Percentiles rank a stretch among this genome's conserved stretches.
phyloP scores from a whole-genome alignment of 179 eudicot species.

The Silene coronaria region DNA sequence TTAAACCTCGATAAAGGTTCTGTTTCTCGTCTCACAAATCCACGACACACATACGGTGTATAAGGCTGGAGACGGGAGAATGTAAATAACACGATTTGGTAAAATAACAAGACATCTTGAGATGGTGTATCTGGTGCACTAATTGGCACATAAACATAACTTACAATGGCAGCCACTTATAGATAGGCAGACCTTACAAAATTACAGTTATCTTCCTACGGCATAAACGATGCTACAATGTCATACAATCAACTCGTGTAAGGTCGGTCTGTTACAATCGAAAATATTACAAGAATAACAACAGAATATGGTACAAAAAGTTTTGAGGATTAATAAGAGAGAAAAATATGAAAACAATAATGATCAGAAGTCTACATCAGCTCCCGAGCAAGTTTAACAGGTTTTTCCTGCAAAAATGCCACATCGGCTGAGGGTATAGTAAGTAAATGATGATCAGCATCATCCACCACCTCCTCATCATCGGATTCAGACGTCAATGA shows the following conservation, averaged over 20 bases:
- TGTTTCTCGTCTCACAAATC: too few relatives aligned
- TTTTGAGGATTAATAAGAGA: not conserved
- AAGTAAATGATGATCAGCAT: constrained; percentile 49
- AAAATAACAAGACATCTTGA: too few relatives aligned
- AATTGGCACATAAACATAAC: not conserved
- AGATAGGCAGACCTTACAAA: not conserved
- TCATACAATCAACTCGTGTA: constrained; percentile 5
- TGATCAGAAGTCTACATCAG: constrained; percentile 24
- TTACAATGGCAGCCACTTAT: constrained; percentile 3
- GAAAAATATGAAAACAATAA: not conserved
- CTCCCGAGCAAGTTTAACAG: constrained; percentile 48
- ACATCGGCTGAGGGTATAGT: constrained; percentile 38
- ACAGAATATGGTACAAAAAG: not conserved
- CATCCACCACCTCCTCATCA: constrained; percentile 38
- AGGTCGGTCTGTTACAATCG: constrained; percentile 12
- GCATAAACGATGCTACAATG: constrained; percentile 10
- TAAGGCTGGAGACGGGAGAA: too few relatives aligned
- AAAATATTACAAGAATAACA: not conserved
- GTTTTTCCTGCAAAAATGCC: constrained; percentile 55
- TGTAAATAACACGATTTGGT: too few relatives aligned
- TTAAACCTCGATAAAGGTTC: too few relatives aligned
- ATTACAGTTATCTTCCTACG: constrained; percentile 4
- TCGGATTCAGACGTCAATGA: constrained; percentile 23
- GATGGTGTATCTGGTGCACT: not conserved
- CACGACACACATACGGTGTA: too few relatives aligned